Base-by-base conservation (phyloP, 2,329 filamentous ascomycete species). In the Fusarium fracticaudum region DNA sequence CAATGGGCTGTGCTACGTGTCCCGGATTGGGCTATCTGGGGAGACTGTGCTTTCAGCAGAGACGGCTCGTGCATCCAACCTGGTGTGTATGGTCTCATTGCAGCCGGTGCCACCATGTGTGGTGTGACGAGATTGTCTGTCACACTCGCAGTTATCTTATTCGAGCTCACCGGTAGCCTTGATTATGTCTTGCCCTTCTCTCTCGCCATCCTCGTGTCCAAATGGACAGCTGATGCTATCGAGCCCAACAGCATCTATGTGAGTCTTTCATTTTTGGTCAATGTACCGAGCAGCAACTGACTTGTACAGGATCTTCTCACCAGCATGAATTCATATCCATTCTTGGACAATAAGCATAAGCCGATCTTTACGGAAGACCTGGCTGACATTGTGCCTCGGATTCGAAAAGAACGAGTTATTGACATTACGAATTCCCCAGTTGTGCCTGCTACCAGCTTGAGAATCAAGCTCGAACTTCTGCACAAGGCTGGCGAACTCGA, bases 111-210 rank as follows among this genome's bases (percentile, higher is more conserved):
- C 4, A 98, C 96, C 38, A 98, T 99, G 96, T 98, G 96, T 76
- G 96, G 96, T 57, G 96, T 98, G 6, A 99, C 96, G 4, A 90
- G 96, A 57, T 85, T 99, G 4, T 98, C 95, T 0, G 94, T 99
- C 29, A 98, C 96, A 1, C 87, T 99, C 14, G 95, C 95, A 0
- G 95, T 98, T 79, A 98, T 99, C 69, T 86, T 98, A 2, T 98
- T 99, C 77, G 96, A 99, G 82, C 87, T 99, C 41, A 99, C 96
- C 0, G 96, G 96, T 63, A 98, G 94, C 80, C 86, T 98, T 55
- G 94, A 98, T 81, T 97, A 98, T 78, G 96, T 99, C 8, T 86
- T 99, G 17, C 96, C 96, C 0, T 98, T 98, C 81, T 98, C 95
- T 1, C 85, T 99, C 14, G 93, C 94, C 1, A 94, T 99, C 40